Evolutionary conservation across 129 eudicot species (phyloP), one percentile per base, ranked within the genome.

Genomic region (Flaveria trinervia): DNA sequence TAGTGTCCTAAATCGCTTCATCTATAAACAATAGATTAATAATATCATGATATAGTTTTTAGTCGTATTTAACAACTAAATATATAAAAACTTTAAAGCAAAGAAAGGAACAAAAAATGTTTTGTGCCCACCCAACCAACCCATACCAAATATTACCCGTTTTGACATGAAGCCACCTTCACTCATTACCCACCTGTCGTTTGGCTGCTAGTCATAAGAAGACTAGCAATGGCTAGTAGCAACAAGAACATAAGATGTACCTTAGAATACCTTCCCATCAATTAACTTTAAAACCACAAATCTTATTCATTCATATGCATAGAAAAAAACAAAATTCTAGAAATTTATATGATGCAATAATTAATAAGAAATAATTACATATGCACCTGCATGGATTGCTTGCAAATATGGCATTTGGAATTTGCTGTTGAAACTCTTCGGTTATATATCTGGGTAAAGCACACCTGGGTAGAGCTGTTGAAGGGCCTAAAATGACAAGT

Each of bases 321-420:
- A 5, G 71, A 48, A 33, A 10, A 16, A 49, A 75, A 64, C 62
- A 11, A 18, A 36, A 64, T 3, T 3, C 2, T 65, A 12, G 44
- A 26, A 15, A 62, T 17, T 61, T 4, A 49, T 4, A 33, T 7
- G 16, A 28, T 25, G 28, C 15, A 57, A 41, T 11, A 41, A 39
- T 5, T 69, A 25, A 57, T 33, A 65, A 65, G 25, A 48, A 25
- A 46, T 26, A 65, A 33, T 16, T 70, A 52, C 51, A 72, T 28
- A 52, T 12, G 16, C 65, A 93, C 98, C 98, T 93, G 98, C 98
- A 93, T 46, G 98, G 98, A 74, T 93, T 93, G 72, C 96, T 91
- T 44, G 83, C 59, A 74, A 91, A 93, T 41, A 93, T 77, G 59
- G 96, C 89, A 84, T 87, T 86, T 46, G 98, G 97, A 71, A 93